Base-by-base conservation (phyloP, 1,284 basidiomycete genomes). In the Exsudoporus floridanus region DNA sequence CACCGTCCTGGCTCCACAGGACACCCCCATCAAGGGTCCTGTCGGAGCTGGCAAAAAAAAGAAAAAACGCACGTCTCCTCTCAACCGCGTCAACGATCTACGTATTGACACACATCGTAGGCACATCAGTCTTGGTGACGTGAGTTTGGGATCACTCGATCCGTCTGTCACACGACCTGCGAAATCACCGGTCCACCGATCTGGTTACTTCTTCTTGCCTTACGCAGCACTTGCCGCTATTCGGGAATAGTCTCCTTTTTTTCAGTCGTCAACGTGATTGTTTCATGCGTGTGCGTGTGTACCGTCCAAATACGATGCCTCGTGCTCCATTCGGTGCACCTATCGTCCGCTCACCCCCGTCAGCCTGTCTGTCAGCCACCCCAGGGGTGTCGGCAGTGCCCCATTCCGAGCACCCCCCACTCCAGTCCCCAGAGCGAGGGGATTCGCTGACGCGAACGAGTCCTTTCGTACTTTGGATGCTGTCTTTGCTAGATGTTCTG, bases 321-420 rank as follows among this genome's bases (percentile, higher is more conserved):
- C 25, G 5, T 18, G 8, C 16, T 23, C 12, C 27, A 25, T 16
- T 42, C 4, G 16, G 30, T 46, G 25, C 21, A 39, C 28, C 42
- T 55, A 70, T 18, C 64, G 57, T 25, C 65, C 67, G 18, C 67
- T 46, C 36, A 78, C 82, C 30, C 86, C 85, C 5, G 84, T 78
- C 41, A 90, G 68, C 66, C 81, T 88, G 39, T 79, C 83, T n/a
- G 88, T 84, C 41, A 92, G 66, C 88, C 89, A 92, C 14, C 83
- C 85, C 2, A 91, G 71, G n/a, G 88, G 88, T 37, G 85, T 84
- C 60, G 84, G 86, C 47, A 88, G 58, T 46, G 79, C 78, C 37
- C 78, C 75, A 51, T 79, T 79, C 60, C 88, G 80, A 19, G 82
- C 73, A 19, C 83, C 81, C 8, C 83, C 82, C 31, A 81, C 66